Conservation (phyloP, 352 stramenopile genomes). For the Phytophthora pisi region DNA sequence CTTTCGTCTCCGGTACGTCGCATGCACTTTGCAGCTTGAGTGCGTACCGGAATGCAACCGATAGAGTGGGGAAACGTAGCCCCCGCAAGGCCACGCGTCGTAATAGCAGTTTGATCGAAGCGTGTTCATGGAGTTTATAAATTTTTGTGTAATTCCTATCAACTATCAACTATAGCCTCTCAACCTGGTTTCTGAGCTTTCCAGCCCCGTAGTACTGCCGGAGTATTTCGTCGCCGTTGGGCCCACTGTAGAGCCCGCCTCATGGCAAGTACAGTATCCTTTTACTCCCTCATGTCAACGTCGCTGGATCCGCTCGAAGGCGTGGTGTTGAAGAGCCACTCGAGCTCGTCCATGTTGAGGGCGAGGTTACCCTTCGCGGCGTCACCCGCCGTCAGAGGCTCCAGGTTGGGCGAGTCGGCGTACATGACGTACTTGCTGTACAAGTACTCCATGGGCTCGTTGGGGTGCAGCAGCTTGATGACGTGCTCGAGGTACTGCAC, state of each 20-base stretch:
- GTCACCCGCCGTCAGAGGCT: constrained; percentile 24
- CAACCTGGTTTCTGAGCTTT: not conserved
- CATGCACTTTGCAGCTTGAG: not conserved
- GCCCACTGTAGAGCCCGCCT: not conserved
- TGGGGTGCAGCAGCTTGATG: constrained; percentile 41
- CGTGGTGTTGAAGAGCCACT: constrained; percentile 42
- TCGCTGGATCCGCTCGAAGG: constrained; percentile 21
- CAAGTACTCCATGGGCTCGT: constrained; percentile 41
- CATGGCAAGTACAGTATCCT: not conserved
- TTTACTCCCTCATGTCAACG: constrained; percentile 31
- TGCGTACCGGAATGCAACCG: not conserved
- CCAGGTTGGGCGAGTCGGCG: constrained; percentile 39
- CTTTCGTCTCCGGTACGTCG: not conserved
- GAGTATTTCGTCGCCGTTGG: not conserved
- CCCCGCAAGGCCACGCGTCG: too few species aligned
- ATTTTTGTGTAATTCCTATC: constrained; percentile 3
- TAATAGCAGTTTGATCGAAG: not conserved
- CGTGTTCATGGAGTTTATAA: not conserved
- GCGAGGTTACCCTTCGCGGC: constrained; percentile 16
- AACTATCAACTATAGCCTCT: constrained; percentile 6
- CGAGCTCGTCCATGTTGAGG: constrained; percentile 37
- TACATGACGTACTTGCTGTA: constrained; percentile 60
- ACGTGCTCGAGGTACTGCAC: constrained; percentile 67
- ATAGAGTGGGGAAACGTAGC: not conserved
- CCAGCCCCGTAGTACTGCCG: not conserved